phyloP scores from a whole-genome alignment of 768 basidiomycete genomes.

The Rhodotorula babjevae region DNA sequence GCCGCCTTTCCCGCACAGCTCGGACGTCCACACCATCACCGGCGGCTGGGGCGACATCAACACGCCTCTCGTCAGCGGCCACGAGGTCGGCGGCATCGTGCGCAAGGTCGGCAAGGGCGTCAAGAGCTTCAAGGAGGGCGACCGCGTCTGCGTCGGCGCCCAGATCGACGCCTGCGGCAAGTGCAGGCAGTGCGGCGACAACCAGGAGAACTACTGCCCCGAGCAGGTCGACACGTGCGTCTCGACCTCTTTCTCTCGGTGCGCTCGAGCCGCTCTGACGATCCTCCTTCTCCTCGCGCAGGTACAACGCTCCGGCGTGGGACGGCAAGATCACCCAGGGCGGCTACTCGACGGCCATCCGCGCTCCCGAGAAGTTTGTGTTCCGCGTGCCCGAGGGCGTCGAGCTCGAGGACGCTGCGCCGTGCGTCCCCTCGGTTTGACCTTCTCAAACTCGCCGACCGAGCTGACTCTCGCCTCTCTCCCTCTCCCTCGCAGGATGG shows the following conservation, averaged over 20 bases:
- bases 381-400: slow-evolving; percentile 47
- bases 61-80: slow-evolving; percentile 33
- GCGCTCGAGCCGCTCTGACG: too few relatives aligned
- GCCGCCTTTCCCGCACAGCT: too few relatives aligned
- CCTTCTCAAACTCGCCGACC: background rate
- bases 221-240: slow-evolving; percentile 15
- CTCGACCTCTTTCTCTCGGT: too few relatives aligned
- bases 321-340: slow-evolving; percentile 39
- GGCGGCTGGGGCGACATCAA: slow-evolving; percentile 39
- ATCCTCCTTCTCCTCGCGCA: too few relatives aligned
- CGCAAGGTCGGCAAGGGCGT: slow-evolving; percentile 47
- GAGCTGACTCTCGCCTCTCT: background rate
- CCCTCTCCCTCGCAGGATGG: slow-evolving; percentile 34
- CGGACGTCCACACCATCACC: slow-evolving; percentile 42
- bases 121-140: slow-evolving; percentile 46
- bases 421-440: slow-evolving; percentile 7
- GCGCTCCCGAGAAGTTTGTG: slow-evolving; percentile 45
- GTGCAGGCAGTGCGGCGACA: slow-evolving; percentile 28
- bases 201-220: slow-evolving; percentile 41
- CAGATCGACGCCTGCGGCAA: slow-evolving; percentile 43
- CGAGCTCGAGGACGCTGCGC: slow-evolving; percentile 43
- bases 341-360: slow-evolving; percentile 47
- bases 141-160: slow-evolving; percentile 47
- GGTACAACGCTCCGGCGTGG: slow-evolving; percentile 22
- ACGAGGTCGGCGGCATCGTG: slow-evolving; percentile 40